Evolutionary conservation across 805 yeast species (phyloP), one percentile per base, ranked within the genome.

Genomic region (Yarrowia sp.): DNA sequence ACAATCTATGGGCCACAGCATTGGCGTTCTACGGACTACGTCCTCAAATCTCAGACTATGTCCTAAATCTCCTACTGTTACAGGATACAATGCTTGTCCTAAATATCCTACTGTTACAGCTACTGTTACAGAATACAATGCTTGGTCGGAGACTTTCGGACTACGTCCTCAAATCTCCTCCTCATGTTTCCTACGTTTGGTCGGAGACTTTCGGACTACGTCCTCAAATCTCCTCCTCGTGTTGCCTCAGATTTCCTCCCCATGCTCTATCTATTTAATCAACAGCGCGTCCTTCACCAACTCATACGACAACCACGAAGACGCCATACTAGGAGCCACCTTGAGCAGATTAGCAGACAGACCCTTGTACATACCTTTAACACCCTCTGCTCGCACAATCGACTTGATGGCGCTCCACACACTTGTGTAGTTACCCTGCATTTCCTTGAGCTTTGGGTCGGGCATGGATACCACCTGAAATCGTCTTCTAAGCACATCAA

Each of bases 281-380:
- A 50, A 18, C 39, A 69, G 35, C 45, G 67, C 68, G 65, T 77
- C 87, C 71, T 85, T 84, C 18, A 90, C 79, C 28, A 84, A 74
- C 73, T 93, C 98, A 77, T 89, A 93, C 61, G 90, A 85, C 70
- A 92, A 79, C 97, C 98, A 93, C 67, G 93, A 90, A 15, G 92
- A 91, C 4, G 98, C 98, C 92, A 95, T 93, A 13, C 95, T 86
- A 0, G 98, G 98, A 53, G 91, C 89, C 4, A 93, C 95, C 74
- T 92, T 93, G 80, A 89, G 87, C 74, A 90, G 79, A 72, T 91
- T 91, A 1, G 96, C 95, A 2, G 72, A 64, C 65, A 78, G 72
- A 18, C 84, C 89, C 70, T 86, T 84, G 61, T 90, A 79, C 36
- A 87, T 76, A 69, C 96, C 98, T 74, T 85, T 87, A 67, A 89